Percentiles rank a stretch among this genome's conserved stretches.
phyloP scores from a whole-genome alignment of 2,329 filamentous ascomycete species.

The Penicillium sp. region DNA sequence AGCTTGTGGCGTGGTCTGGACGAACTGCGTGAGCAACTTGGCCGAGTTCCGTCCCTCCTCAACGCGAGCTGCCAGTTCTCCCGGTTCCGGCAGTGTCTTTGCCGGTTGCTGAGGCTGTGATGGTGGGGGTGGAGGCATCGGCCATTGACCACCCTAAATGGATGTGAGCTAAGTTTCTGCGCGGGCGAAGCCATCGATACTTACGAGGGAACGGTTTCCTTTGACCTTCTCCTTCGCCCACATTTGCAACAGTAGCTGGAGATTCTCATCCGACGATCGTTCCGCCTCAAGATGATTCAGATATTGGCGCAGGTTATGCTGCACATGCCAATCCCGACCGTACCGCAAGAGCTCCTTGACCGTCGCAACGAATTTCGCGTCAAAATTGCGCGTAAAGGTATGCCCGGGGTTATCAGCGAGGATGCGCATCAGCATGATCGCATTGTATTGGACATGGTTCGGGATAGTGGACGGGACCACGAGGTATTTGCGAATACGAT shows the following conservation, averaged over 20 bases:
- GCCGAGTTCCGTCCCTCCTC: slow-evolving; percentile 88
- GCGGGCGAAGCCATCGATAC: no score
- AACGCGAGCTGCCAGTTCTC: slow-evolving; percentile 73
- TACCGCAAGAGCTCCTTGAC: slow-evolving; percentile 68
- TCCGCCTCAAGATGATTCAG: slow-evolving; percentile 69
- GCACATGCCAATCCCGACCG: slow-evolving; percentile 67
- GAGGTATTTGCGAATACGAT: slow-evolving; percentile 75
- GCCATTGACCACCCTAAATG: neutral
- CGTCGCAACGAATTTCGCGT: slow-evolving; percentile 72
- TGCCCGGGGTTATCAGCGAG: slow-evolving; percentile 84
- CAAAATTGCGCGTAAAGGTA: slow-evolving; percentile 85
- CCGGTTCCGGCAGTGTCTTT: slow-evolving; percentile 55
- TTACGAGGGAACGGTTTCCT: slow-evolving; percentile 44
- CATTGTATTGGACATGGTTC: slow-evolving; percentile 83
- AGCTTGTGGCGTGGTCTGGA: slow-evolving; percentile 71
- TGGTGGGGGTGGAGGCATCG: neutral
- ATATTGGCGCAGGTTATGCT: slow-evolving; percentile 82
- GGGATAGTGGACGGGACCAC: slow-evolving; percentile 60
- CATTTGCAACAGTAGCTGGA: slow-evolving; percentile 69
- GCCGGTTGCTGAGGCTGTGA: slow-evolving; percentile 30
- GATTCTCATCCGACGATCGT: slow-evolving; percentile 67
- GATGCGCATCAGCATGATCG: slow-evolving; percentile 91
- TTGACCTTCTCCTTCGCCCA: slow-evolving; percentile 82
- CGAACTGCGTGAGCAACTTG: slow-evolving; percentile 83
- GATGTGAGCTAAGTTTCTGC: no score